Percentiles rank a stretch among this genome's conserved stretches.
These are phyloP conservation scores for Pleurotus salmoneostramineus DNA, from an alignment of 768 basidiomycete genomes.

Conservation along the genomic window DNA sequence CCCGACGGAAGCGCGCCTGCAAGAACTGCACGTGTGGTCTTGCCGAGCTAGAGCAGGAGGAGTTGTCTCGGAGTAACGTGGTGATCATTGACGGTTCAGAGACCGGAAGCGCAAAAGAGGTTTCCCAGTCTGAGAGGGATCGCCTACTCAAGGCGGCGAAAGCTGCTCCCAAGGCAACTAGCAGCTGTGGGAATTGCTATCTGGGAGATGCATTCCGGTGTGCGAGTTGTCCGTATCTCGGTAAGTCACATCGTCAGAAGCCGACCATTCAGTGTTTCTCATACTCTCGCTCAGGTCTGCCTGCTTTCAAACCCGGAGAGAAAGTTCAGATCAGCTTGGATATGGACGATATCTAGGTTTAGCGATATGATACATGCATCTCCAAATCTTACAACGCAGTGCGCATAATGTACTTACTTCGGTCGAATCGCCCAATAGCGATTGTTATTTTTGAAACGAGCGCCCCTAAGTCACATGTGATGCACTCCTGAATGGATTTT, in stretches of 20 bases:
- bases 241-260: slow-evolving; percentile 45
- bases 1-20: slow-evolving; percentile 88
- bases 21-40: slow-evolving; percentile 97
- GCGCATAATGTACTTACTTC: no score
- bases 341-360: slow-evolving; percentile 80
- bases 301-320: slow-evolving; percentile 97
- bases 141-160: slow-evolving; percentile 62
- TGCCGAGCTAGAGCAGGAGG: slow-evolving; percentile 88
- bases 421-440: no score
- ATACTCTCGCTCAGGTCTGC: slow-evolving; percentile 63
- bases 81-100: slow-evolving; percentile 66
- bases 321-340: slow-evolving; percentile 90
- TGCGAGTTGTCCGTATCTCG: slow-evolving; percentile 92
- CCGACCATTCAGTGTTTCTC: slow-evolving; percentile 9
- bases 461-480: not conserved
- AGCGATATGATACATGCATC: not conserved
- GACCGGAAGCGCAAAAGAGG: slow-evolving; percentile 54
- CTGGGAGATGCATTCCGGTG: slow-evolving; percentile 98
- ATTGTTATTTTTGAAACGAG: not conserved
- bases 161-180: slow-evolving; percentile 82
- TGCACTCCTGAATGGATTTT: not conserved
- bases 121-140: slow-evolving; percentile 58
- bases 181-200: slow-evolving; percentile 97
- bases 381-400: no score
- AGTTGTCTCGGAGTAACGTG: slow-evolving; percentile 49